A percentile compares a stretch with the other conserved stretches of the same genome.
These are phyloP conservation scores for Candida stauntonica DNA, from an alignment of 805 yeast species.

Conservation along the genomic window DNA sequence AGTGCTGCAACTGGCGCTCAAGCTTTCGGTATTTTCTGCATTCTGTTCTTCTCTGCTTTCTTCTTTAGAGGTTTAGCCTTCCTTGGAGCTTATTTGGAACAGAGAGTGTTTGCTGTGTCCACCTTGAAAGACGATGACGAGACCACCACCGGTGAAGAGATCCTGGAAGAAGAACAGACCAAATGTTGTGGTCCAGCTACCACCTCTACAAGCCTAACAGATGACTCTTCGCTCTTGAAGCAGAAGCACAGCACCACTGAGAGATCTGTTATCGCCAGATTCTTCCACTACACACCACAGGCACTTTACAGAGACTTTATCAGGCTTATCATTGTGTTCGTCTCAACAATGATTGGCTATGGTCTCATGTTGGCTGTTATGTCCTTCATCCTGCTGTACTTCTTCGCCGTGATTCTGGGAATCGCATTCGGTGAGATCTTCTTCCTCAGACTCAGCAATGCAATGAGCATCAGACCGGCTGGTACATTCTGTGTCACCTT, in stretches of 20 bases:
- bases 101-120: slow-evolving; percentile 40
- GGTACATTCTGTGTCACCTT: slow-evolving; percentile 19
- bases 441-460: slow-evolving; percentile 53
- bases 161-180: slow-evolving; percentile 5
- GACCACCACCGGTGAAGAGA: slow-evolving; percentile 3
- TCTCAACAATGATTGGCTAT: slow-evolving; percentile 63
- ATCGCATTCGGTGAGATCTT: slow-evolving; percentile 65
- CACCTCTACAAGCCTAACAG: neutral
- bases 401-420: slow-evolving; percentile 71
- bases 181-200: slow-evolving; percentile 11
- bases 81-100: slow-evolving; percentile 59
- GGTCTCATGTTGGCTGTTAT: slow-evolving; percentile 76
- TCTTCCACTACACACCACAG: slow-evolving; percentile 32
- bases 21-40: slow-evolving; percentile 70
- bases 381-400: slow-evolving; percentile 62
- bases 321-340: slow-evolving; percentile 50
- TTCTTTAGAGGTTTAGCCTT: slow-evolving; percentile 57
- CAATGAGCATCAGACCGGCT: slow-evolving; percentile 30
- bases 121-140: slow-evolving; percentile 9
- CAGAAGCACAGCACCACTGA: too few relatives aligned
- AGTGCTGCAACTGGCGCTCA: slow-evolving; percentile 50
- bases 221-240: too few relatives aligned
- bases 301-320: slow-evolving; percentile 48
- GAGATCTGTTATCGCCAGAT: slow-evolving; percentile 28
- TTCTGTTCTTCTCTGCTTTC: slow-evolving; percentile 56